Evolutionary conservation across 2,329 filamentous ascomycete genomes (phyloP), one percentile per base, ranked within the genome.

Genomic region (Dothidotthia symphoricarpi): DNA sequence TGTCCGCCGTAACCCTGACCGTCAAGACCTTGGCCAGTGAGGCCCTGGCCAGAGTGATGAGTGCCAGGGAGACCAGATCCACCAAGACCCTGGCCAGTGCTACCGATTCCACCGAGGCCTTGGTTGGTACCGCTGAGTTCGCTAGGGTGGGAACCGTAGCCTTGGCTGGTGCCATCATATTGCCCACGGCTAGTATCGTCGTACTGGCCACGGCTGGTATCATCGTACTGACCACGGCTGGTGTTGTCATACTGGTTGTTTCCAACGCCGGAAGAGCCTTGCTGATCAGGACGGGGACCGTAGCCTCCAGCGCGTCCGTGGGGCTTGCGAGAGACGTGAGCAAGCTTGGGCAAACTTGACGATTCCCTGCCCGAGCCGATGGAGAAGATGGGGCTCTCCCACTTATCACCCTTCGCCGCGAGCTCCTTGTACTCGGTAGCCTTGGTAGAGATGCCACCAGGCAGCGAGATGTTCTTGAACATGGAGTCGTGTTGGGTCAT

Each of bases 351-450:
- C 28, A 96, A 76, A 57, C 85, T 79, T 16, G 70, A 76, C 28
- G 86, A 88, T 69, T 84, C 82, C 38, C 78, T 74, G 9, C 90
- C 89, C 28, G 72, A 78, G 31, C 93, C 91, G 55, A 97, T 85
- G 43, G 81, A 84, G 74, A 98, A 98, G 59, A 98, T 82, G 8
- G 91, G 88, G 45, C 86, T 94, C 75, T 95, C 85, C 93, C 93
- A 98, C 67, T 82, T 84, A 39, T 95, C 86, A 35, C 93, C 93
- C 80, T 93, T 88, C 52, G 75, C 75, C 7, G 91, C 88, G 41
- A 95, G 77, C 15, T 96, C 82, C 72, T 82, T 88, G 77, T 94
- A 97, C 69, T 95, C 88, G 16, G 88, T 94, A 8, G 91, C 90
- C 80, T 95, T 96, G 72, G 81, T 83, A 54, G 86, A 93, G 65